Evolutionary conservation across 1,284 basidiomycete genomes (phyloP).

Genomic region (Ganoderma meredithae): DNA sequence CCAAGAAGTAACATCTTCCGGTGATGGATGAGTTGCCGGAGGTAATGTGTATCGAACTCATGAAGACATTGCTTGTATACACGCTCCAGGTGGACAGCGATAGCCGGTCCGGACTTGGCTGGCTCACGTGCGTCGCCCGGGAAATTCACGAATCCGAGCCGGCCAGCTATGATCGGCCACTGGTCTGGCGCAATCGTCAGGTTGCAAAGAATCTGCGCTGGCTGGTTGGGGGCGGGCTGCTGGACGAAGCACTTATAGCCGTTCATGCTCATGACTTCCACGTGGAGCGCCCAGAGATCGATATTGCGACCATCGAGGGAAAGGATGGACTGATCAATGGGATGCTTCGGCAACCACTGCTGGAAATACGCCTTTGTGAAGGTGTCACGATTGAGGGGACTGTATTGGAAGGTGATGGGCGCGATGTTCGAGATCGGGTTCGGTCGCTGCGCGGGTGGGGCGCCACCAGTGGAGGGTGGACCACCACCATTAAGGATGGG

Average conservation of each 20-base stretch:
- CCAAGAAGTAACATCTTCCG: slow-evolving; percentile 21
- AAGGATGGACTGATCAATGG: slow-evolving; percentile 50
- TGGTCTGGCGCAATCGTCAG: slow-evolving; percentile 47
- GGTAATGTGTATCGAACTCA: slow-evolving; percentile 64
- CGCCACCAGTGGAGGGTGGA: slow-evolving; percentile 17
- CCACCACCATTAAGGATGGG: slow-evolving; percentile 16
- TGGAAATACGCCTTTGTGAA: slow-evolving; percentile 62
- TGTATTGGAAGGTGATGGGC: slow-evolving; percentile 5
- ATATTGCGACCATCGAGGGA: slow-evolving; percentile 59
- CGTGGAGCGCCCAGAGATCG: slow-evolving; percentile 65
- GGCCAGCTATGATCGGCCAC: slow-evolving; percentile 72
- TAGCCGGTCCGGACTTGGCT: slow-evolving; percentile 61
- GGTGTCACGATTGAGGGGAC: slow-evolving; percentile 46
- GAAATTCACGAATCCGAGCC: slow-evolving; percentile 68
- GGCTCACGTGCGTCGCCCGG: slow-evolving; percentile 63
- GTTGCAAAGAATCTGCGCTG: not conserved
- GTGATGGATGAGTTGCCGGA: slow-evolving; percentile 37
- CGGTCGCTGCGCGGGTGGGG: slow-evolving; percentile 24
- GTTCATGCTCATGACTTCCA: slow-evolving; percentile 56
- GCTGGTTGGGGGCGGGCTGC: not conserved
- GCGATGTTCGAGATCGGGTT: slow-evolving; percentile 16
- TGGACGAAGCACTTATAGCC: not conserved
- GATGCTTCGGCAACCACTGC: slow-evolving; percentile 53
- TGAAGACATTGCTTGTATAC: slow-evolving; percentile 66
- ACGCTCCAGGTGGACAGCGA: slow-evolving; percentile 64